Percentiles rank a stretch among this genome's conserved stretches.
Evolutionary conservation across 2,329 filamentous ascomycete species (phyloP).

Genomic region (Massarina eburnea): DNA sequence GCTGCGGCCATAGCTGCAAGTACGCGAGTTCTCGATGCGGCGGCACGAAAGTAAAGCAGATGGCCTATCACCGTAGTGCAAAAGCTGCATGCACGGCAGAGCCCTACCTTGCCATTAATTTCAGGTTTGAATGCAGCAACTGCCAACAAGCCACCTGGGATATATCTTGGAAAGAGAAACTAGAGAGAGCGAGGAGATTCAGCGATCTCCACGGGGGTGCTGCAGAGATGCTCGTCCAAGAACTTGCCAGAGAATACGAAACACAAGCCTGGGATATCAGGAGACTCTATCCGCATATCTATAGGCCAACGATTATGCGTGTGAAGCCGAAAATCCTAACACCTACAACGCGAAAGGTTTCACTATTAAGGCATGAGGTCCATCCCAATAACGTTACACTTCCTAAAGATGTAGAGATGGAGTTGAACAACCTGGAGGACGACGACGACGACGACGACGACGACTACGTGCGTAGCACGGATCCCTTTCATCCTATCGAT

Average conservation of each 20-base stretch:
- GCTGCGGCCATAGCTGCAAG: conserved; percentile 33
- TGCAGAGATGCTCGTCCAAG: conserved; percentile 13
- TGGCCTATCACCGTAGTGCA: conserved; percentile 6
- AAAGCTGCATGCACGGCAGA: conserved; percentile 29
- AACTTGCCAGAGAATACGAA: conserved; percentile 13
- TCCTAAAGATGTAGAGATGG: too few species aligned
- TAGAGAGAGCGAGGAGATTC: conserved; percentile 17
- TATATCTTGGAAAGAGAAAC: conserved; percentile 13
- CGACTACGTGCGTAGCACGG: conserved; percentile 20
- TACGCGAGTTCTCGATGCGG: conserved; percentile 36
- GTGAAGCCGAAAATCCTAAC: conserved; percentile 4
- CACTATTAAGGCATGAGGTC: conserved; percentile 20
- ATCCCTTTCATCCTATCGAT: conserved; percentile 25
- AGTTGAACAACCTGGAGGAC: neutral
- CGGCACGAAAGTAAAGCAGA: conserved; percentile 33
- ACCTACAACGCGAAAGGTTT: conserved; percentile 2
- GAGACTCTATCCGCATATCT: conserved; percentile 7
- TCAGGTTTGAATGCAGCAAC: conserved; percentile 17
- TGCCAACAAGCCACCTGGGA: conserved; percentile 27
- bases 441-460: conserved; percentile 18
- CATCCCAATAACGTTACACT: conserved; percentile 19
- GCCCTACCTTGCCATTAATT: conserved; percentile 22
- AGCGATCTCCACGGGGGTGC: too few species aligned
- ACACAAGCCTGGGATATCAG: conserved; percentile 16
- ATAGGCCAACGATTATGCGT: conserved; percentile 7